Base-by-base conservation (phyloP, 2,329 filamentous ascomycete species). In the Xylaria sp. region DNA sequence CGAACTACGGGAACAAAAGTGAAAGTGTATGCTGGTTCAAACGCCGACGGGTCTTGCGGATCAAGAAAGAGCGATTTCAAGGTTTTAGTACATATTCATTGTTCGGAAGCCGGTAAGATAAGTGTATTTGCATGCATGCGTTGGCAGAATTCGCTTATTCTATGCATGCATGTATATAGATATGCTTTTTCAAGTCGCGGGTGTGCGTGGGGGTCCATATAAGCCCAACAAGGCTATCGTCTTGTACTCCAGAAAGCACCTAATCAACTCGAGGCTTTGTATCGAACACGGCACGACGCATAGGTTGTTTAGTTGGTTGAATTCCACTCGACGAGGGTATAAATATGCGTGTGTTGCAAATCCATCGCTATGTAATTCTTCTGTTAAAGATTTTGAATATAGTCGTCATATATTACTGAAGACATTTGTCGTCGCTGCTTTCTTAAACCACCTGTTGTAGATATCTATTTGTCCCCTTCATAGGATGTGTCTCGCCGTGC, bases 311-410 rank as follows among this genome's bases (percentile, higher is more conserved):
- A 18, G 32, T 53, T 25, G 32, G 23, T 30, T 43, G 32, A 41
- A 46, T 48, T 58, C 56, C 32, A 67, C 52, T 64, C 48, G 50
- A 57, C 45, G 43, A 56, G 65, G 57, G 55, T 52, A 55, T 65
- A 60, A 67, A 67, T 64, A 64, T 63, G 58, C 65, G 52, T 63
- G 58, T 67, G 52, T 63, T 64, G 50, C 18, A 58, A 67, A 69
- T 64, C 52, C 64, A 60, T 36, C 67, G 60, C 60, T 62, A 61
- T 18, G 23, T 60, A 63, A 67, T 59, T 48, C 45, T 64, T 57
- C 30, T 56, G 25, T 55, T 32, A 48, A 25, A 41, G 7, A 41
- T 15, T 48, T 60, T 55, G 30, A 58, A 55, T 46, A 45, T 12
- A 45, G 46, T 45, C 20, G 28, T 65, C 39, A 32, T 66, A 53